Conservation (phyloP, 2,329 filamentous ascomycete genomes). For the Colletotrichum viniferum region DNA sequence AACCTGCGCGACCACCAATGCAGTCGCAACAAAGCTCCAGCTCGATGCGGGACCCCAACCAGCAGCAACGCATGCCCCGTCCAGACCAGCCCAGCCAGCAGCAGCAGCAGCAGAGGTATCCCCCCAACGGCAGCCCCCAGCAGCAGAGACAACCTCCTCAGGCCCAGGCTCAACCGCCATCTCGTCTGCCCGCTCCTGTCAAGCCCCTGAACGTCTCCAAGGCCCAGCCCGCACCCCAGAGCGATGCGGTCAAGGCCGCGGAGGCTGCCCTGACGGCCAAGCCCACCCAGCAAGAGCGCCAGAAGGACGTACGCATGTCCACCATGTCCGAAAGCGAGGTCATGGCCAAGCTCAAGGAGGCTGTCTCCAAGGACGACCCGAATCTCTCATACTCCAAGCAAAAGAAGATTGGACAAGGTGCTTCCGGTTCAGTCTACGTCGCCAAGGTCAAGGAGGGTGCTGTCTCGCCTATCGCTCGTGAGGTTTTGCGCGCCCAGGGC, state of each 20-base stretch:
- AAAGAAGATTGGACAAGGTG: slow-evolving; percentile 99
- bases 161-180: slow-evolving; percentile 34
- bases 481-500: slow-evolving; percentile 80
- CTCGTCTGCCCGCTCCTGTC: slow-evolving; percentile 66
- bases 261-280: slow-evolving; percentile 89
- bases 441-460: slow-evolving; percentile 92
- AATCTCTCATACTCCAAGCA: slow-evolving; percentile 97
- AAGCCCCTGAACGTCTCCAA: slow-evolving; percentile 84
- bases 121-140: slow-evolving; percentile 57
- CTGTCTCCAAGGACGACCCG: slow-evolving; percentile 94
- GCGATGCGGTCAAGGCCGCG: slow-evolving; percentile 82
- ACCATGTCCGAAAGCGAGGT: slow-evolving; percentile 97
- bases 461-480: slow-evolving; percentile 77
- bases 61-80: slow-evolving; percentile 49
- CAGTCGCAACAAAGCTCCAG: slow-evolving; percentile 55
- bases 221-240: slow-evolving; percentile 54
- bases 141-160: slow-evolving; percentile 46
- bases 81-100: slow-evolving; percentile 48
- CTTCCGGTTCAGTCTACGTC: slow-evolving; percentile 97
- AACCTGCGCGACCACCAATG: slow-evolving; percentile 49
- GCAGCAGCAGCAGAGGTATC: slow-evolving; percentile 48
- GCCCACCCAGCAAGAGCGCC: slow-evolving; percentile 71
- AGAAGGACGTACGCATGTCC: slow-evolving; percentile 97
- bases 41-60: slow-evolving; percentile 46
- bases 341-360: slow-evolving; percentile 93